These are phyloP conservation scores for Xylariaceae sp. DNA, from an alignment of 2,329 filamentous ascomycete species.

Conservation along the genomic window DNA sequence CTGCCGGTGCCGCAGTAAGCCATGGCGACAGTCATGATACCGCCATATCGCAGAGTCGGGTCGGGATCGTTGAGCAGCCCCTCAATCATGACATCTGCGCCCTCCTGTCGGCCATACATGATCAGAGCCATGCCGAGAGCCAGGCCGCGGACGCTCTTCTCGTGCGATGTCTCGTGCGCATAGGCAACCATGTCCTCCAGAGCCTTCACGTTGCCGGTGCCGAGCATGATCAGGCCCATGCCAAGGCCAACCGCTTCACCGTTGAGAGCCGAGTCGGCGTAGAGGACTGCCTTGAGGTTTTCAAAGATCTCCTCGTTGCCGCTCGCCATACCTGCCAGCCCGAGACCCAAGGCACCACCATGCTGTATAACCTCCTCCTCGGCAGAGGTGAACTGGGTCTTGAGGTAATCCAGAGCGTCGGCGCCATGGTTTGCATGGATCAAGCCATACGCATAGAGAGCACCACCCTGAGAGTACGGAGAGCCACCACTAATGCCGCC, in stretches of 20 bases:
- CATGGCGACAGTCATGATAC: slow-evolving; percentile 96
- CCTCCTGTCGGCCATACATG: slow-evolving; percentile 95
- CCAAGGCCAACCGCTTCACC: slow-evolving; percentile 92
- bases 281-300: slow-evolving; percentile 80
- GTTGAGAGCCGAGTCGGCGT: slow-evolving; percentile 90
- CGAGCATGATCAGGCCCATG: slow-evolving; percentile 97
- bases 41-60: slow-evolving; percentile 87
- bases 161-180: slow-evolving; percentile 94
- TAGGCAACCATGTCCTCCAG: slow-evolving; percentile 97
- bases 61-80: slow-evolving; percentile 89
- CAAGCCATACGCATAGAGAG: slow-evolving; percentile 87
- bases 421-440: slow-evolving; percentile 98
- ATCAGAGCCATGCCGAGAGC: slow-evolving; percentile 96
- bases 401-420: slow-evolving; percentile 75
- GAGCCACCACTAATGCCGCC: slow-evolving; percentile 71
- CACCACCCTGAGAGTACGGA: slow-evolving; percentile 91
- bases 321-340: slow-evolving; percentile 96
- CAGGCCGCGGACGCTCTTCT: slow-evolving; percentile 95
- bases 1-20: slow-evolving; percentile 96
- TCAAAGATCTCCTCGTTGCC: slow-evolving; percentile 87
- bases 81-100: slow-evolving; percentile 89
- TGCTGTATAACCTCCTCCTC: slow-evolving; percentile 94
- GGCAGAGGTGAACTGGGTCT: slow-evolving; percentile 64
- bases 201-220: slow-evolving; percentile 90
- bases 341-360: slow-evolving; percentile 87